Evolutionary conservation across 345 rosid species (phyloP).

Genomic region (Jatropha curcas): DNA sequence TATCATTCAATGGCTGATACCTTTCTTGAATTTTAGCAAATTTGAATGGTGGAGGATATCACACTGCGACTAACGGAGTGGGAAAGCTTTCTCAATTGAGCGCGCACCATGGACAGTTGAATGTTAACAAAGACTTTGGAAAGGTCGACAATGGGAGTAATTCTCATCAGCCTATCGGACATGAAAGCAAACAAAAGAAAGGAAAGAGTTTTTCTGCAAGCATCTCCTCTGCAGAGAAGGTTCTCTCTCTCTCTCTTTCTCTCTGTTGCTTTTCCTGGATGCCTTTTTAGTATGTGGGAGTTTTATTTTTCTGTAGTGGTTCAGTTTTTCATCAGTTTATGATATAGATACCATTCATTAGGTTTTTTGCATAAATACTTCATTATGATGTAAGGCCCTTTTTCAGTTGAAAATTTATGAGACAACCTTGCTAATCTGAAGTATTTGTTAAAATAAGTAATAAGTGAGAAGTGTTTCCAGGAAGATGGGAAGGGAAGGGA

Average conservation of each 20-base stretch:
- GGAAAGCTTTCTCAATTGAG: conserved; percentile 46
- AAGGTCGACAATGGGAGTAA: conserved; percentile 31
- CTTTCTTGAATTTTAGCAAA: conserved; percentile 26
- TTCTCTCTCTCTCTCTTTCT: not conserved
- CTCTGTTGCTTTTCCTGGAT: too few relatives aligned
- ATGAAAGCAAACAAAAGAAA: conserved; percentile 51
- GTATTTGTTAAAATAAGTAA: not conserved
- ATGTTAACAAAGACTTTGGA: conserved; percentile 46
- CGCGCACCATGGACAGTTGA: conserved; percentile 33
- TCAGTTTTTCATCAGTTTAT: not conserved
- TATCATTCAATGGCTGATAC: not conserved
- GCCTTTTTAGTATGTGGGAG: not conserved
- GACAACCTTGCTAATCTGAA: not conserved
- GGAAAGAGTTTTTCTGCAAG: conserved; percentile 42
- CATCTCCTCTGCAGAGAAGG: conserved; percentile 54
- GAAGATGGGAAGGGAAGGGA: not conserved
- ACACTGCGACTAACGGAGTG: conserved; percentile 26
- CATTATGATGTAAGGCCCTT: not conserved
- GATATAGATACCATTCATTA: not conserved
- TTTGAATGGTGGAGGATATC: conserved; percentile 34
- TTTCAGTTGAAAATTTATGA: not conserved
- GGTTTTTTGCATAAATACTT: not conserved
- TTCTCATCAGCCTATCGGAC: conserved; percentile 32
- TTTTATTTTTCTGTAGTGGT: not conserved
- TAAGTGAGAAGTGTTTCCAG: not conserved